A percentile compares a stretch with the other conserved stretches of the same genome.
Evolutionary conservation across 2,329 filamentous ascomycete species (phyloP).

Genomic region (Rhytidhysteron rufulum): DNA sequence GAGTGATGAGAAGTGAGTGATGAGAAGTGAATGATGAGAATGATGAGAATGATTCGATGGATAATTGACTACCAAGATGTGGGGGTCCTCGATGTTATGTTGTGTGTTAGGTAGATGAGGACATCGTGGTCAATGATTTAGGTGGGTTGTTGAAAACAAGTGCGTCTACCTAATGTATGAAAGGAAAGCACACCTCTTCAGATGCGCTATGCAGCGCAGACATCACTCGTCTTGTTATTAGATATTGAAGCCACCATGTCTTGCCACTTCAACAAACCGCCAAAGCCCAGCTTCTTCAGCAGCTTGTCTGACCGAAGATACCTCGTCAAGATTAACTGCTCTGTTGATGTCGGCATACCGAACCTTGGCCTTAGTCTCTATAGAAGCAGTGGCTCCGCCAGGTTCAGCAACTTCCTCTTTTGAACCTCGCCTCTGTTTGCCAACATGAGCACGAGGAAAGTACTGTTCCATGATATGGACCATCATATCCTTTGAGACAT

Average conservation of each 20-base stretch:
- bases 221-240: conserved; percentile 10
- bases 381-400: conserved; percentile 18
- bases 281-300: conserved; percentile 71
- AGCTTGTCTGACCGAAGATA: conserved; percentile 62
- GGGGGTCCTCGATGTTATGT: background rate
- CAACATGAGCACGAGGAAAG: conserved; percentile 74
- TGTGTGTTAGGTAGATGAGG: conserved; percentile 5
- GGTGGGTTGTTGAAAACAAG: too few species aligned
- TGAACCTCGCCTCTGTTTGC: conserved; percentile 54
- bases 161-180: too few species aligned
- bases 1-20: too few species aligned
- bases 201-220: background rate
- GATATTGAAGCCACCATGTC: conserved; percentile 54
- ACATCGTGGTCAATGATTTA: conserved; percentile 1
- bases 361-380: conserved; percentile 42
- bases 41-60: too few species aligned
- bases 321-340: conserved; percentile 60
- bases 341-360: conserved; percentile 77
- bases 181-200: background rate
- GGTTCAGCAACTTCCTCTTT: conserved; percentile 26
- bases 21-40: too few species aligned
- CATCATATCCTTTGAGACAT: conserved; percentile 72
- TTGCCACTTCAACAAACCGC: conserved; percentile 68
- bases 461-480: conserved; percentile 91
- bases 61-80: too few species aligned